phyloP scores from a whole-genome alignment of 2,329 filamentous ascomycete genomes.

The Aureobasidium pullulans region DNA sequence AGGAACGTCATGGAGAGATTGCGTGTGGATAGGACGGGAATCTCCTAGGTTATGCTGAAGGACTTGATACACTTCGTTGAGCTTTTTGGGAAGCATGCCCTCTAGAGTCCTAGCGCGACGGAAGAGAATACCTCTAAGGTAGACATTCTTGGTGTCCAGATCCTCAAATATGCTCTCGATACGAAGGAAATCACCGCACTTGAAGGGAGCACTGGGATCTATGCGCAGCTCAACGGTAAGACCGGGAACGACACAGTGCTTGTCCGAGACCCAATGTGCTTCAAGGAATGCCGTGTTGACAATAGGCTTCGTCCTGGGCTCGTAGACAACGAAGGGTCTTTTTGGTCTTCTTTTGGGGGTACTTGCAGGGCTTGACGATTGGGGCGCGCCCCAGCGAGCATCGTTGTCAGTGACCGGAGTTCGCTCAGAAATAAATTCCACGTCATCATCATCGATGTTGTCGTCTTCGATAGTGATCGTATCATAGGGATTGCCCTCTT shows the following conservation, averaged over 20 bases:
- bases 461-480: constrained; percentile 6
- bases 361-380: not conserved
- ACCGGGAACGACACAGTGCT: constrained; percentile 2
- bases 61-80: constrained; percentile 41
- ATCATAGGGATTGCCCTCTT: not conserved
- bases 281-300: not conserved
- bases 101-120: constrained; percentile 27
- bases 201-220: constrained; percentile 19
- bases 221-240: constrained; percentile 28
- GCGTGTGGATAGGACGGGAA: not conserved
- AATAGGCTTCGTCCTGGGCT: not conserved
- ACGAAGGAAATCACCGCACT: constrained; percentile 31
- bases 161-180: constrained; percentile 32
- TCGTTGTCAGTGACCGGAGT: not conserved
- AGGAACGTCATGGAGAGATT: constrained; percentile 18
- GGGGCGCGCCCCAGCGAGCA: not conserved
- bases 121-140: constrained; percentile 34
- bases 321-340: not conserved
- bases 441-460: constrained; percentile 15
- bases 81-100: constrained; percentile 30
- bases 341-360: not conserved
- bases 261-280: not conserved
- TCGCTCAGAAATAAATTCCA: not conserved
- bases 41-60: constrained; percentile 27
- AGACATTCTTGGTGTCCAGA: constrained; percentile 17